phyloP scores from a whole-genome alignment of 202 grass and related monocot genomes.

The Digitaria exilis region DNA sequence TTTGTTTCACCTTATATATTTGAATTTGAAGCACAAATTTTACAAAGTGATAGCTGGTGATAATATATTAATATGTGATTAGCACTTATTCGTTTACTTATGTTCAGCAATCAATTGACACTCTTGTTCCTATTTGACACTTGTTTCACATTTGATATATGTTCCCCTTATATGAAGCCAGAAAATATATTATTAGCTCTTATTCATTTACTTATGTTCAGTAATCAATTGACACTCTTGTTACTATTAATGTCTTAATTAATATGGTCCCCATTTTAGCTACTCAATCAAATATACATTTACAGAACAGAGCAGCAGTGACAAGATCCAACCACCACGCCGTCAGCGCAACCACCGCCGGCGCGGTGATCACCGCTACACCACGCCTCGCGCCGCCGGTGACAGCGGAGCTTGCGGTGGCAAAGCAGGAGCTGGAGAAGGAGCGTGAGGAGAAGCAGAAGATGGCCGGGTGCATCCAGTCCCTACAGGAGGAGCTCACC shows the following conservation, averaged over 20 bases:
- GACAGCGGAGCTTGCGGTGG: constrained; percentile 51
- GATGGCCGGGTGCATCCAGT: constrained; percentile 67
- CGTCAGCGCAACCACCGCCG: neutral
- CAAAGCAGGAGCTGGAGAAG: constrained; percentile 60
- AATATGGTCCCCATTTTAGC: neutral
- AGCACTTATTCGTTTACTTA: too few relatives aligned
- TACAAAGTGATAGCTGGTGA: neutral
- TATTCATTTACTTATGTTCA: neutral
- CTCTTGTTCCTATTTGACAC: too few relatives aligned
- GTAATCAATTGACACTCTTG: neutral
- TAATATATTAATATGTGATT: too few relatives aligned
- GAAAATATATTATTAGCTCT: neutral
- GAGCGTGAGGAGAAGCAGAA: constrained; percentile 63
- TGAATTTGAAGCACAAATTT: neutral
- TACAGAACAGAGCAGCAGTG: constrained; percentile 1
- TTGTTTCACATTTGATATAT: too few relatives aligned
- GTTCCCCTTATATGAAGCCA: too few relatives aligned
- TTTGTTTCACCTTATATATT: neutral
- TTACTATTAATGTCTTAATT: too few relatives aligned
- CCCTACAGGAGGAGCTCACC: constrained; percentile 69
- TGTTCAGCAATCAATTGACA: too few relatives aligned
- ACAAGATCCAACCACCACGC: neutral
- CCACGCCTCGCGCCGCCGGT: neutral
- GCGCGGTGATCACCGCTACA: neutral
- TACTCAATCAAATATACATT: neutral